phyloP scores from a whole-genome alignment of 108 stramenopile genomes.

The Cyclotella cryptica region DNA sequence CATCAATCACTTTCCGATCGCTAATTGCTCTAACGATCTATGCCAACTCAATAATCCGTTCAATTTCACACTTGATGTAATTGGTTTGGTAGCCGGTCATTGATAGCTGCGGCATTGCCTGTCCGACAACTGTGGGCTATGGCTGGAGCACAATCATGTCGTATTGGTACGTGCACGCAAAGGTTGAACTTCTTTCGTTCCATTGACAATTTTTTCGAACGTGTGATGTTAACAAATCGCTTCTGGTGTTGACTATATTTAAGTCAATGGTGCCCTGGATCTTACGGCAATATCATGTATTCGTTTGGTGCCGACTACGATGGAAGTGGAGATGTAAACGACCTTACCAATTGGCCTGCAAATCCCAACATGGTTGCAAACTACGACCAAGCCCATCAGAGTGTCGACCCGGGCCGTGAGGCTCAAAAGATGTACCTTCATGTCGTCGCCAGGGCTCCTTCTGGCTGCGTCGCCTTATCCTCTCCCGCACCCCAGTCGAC shows the following conservation, averaged over 20 bases:
- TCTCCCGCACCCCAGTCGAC: neutral
- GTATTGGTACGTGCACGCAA: neutral
- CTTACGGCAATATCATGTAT: constrained; percentile 24
- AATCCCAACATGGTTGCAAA: constrained; percentile 19
- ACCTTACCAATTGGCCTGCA: neutral
- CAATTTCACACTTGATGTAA: neutral
- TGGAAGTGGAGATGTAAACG: constrained; percentile 13
- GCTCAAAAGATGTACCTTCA: constrained; percentile 17
- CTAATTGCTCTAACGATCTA: neutral
- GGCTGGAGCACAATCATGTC: constrained; percentile 22
- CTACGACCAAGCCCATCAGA: neutral
- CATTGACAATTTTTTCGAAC: too few species aligned
- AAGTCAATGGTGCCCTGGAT: constrained; percentile 16
- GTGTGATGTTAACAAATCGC: too few species aligned
- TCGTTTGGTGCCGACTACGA: constrained; percentile 20
- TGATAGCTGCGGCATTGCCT: constrained; percentile 15
- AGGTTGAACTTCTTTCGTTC: too few species aligned
- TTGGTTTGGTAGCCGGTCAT: neutral
- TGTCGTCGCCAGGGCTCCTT: constrained; percentile 4
- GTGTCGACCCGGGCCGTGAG: constrained; percentile 8
- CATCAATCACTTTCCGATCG: neutral
- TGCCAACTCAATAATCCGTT: neutral
- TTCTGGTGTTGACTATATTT: too few species aligned
- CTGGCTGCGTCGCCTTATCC: neutral
- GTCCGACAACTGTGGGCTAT: neutral